These are phyloP conservation scores for Pleurotus eryngii DNA, from an alignment of 768 basidiomycete species.

Conservation along the genomic window DNA sequence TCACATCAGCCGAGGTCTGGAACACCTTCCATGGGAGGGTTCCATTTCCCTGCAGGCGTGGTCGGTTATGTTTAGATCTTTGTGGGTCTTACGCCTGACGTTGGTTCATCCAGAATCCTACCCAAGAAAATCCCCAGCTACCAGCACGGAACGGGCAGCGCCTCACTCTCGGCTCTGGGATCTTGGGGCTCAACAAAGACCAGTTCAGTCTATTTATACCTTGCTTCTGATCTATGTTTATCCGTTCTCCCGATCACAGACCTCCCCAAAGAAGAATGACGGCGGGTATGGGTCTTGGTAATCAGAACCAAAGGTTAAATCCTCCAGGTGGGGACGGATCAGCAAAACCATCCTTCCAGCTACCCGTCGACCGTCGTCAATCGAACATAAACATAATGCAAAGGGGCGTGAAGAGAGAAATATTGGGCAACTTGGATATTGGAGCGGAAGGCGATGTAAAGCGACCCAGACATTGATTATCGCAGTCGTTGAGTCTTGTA, in stretches of 20 bases:
- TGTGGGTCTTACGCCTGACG: no score
- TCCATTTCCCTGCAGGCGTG: constrained; percentile 44
- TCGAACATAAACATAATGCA: constrained; percentile 25
- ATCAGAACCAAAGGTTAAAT: neutral
- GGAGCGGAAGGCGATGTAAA: constrained; percentile 42
- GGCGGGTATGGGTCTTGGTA: neutral
- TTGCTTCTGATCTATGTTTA: neutral
- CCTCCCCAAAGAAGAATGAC: constrained; percentile 22
- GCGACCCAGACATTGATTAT: constrained; percentile 34
- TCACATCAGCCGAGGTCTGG: constrained; percentile 9
- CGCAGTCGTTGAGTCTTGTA: neutral
- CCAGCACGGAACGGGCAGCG: constrained; percentile 1
- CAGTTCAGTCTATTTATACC: neutral
- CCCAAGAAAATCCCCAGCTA: constrained; percentile 7
- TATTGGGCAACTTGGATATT: constrained; percentile 33
- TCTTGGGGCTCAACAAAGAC: neutral
- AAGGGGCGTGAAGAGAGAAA: constrained; percentile 16
- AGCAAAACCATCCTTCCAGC: constrained; percentile 8
- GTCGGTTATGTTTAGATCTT: constrained; percentile 24
- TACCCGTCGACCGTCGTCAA: constrained; percentile 18
- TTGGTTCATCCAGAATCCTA: constrained; percentile 6
- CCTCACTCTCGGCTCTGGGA: constrained; percentile 3
- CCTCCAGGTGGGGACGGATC: constrained; percentile 10
- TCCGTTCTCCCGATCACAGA: neutral
- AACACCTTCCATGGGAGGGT: constrained; percentile 44